Evolutionary conservation across 768 basidiomycete species (phyloP).

Genomic region (Trametes cingulata): DNA sequence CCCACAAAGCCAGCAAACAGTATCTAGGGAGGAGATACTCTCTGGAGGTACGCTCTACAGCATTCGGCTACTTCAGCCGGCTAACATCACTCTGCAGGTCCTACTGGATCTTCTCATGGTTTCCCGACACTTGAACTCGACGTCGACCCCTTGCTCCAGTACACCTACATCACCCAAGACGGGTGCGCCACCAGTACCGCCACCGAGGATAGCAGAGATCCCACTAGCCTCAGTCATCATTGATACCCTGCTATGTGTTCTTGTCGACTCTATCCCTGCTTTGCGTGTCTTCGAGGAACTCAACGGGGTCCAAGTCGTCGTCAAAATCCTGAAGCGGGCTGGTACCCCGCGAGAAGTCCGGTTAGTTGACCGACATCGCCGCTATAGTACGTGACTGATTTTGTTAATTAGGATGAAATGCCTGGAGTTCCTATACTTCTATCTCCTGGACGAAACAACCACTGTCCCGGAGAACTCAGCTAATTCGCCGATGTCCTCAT

Average conservation of each 20-base stretch:
- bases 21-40: constrained; percentile 68
- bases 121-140: constrained; percentile 55
- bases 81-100: constrained; percentile 44
- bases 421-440: constrained; percentile 93
- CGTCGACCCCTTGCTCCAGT: constrained; percentile 29
- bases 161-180: constrained; percentile 17
- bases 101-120: constrained; percentile 70
- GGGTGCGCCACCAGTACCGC: constrained; percentile 3
- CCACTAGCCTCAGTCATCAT: constrained; percentile 70
- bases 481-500: constrained; percentile 21
- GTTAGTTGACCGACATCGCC: constrained; percentile 42
- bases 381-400: background rate
- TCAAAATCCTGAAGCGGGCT: constrained; percentile 85
- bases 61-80: background rate
- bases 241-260: constrained; percentile 82
- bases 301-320: constrained; percentile 77
- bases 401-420: constrained; percentile 80
- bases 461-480: constrained; percentile 16
- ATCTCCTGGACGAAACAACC: constrained; percentile 80
- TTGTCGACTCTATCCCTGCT: constrained; percentile 82
- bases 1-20: constrained; percentile 65
- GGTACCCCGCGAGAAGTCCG: constrained; percentile 85
- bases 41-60: constrained; percentile 55
- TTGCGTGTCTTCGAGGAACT: constrained; percentile 77
- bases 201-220: constrained; percentile 1